phyloP scores from a whole-genome alignment of 78 protist genomes.

The Protostelium mycophagum region DNA sequence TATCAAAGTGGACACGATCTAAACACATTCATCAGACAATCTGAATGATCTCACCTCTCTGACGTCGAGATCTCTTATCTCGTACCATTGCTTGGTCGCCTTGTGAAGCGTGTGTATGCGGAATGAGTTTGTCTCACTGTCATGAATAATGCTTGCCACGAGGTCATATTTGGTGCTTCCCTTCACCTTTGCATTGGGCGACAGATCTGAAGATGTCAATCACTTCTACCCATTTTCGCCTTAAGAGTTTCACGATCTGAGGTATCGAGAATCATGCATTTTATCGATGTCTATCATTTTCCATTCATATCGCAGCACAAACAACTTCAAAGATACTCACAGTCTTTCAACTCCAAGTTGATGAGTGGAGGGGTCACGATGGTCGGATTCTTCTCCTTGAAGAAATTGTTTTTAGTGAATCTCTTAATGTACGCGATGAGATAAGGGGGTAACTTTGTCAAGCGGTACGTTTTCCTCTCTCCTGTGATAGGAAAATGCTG shows the following conservation, averaged over 20 bases:
- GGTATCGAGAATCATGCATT: too few relatives aligned
- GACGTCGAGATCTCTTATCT: background rate
- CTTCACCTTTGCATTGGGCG: background rate
- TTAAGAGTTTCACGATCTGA: background rate
- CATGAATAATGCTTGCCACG: background rate
- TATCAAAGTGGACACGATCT: too few relatives aligned
- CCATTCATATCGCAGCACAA: too few relatives aligned
- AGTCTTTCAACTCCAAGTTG: slow-evolving; percentile 76
- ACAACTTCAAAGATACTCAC: slow-evolving; percentile 12
- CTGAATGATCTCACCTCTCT: background rate
- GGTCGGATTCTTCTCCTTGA: slow-evolving; percentile 89
- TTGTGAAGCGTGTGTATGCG: background rate
- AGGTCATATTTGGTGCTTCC: background rate
- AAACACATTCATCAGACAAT: background rate
- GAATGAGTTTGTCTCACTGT: background rate
- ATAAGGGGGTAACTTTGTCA: slow-evolving; percentile 76
- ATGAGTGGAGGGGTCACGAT: slow-evolving; percentile 91
- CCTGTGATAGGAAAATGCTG: slow-evolving; percentile 10
- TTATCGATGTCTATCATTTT: too few relatives aligned
- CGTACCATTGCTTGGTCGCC: background rate
- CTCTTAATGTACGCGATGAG: slow-evolving; percentile 83
- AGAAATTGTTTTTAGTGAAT: slow-evolving; percentile 78
- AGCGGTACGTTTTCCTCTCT: slow-evolving; percentile 37
- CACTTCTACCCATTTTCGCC: too few relatives aligned
- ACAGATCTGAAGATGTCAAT: background rate